Percentiles rank a stretch among this genome's conserved stretches.
Evolutionary conservation across 2,329 filamentous ascomycete species (phyloP).

Genomic region (Fusarium pininemorale): DNA sequence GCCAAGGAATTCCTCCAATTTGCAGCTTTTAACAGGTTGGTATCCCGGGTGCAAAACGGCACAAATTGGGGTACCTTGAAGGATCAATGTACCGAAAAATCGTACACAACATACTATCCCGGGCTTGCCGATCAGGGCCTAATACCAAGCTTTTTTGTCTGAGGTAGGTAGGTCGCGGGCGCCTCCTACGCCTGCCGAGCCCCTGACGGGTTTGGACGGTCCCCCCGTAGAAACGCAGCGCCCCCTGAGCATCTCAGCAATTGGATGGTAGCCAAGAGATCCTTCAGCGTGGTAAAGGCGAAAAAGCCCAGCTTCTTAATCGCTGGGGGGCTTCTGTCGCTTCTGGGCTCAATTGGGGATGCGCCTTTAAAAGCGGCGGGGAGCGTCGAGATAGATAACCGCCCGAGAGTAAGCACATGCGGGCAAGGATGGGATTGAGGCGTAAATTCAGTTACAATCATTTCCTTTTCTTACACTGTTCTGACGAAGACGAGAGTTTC

Average conservation of each 20-base stretch:
- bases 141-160: not conserved
- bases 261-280: not conserved
- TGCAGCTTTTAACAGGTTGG: too few species aligned
- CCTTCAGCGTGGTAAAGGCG: not conserved
- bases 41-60: too few species aligned
- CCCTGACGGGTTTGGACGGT: not conserved
- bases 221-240: not conserved
- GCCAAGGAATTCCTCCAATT: too few species aligned
- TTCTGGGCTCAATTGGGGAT: not conserved
- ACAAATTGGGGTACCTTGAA: too few species aligned
- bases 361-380: not conserved
- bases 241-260: not conserved
- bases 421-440: not conserved
- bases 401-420: not conserved
- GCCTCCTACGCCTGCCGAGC: not conserved
- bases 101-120: too few species aligned
- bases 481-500: constrained; percentile 3
- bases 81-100: too few species aligned
- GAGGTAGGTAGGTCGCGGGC: not conserved
- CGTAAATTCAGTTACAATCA: constrained; percentile 13
- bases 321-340: not conserved
- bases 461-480: constrained; percentile 22
- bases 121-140: too few species aligned
- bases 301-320: not conserved
- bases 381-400: not conserved